These are phyloP conservation scores for Astrocystis sublimbata DNA, from an alignment of 495 filamentous ascomycete genomes.

Conservation along the genomic window DNA sequence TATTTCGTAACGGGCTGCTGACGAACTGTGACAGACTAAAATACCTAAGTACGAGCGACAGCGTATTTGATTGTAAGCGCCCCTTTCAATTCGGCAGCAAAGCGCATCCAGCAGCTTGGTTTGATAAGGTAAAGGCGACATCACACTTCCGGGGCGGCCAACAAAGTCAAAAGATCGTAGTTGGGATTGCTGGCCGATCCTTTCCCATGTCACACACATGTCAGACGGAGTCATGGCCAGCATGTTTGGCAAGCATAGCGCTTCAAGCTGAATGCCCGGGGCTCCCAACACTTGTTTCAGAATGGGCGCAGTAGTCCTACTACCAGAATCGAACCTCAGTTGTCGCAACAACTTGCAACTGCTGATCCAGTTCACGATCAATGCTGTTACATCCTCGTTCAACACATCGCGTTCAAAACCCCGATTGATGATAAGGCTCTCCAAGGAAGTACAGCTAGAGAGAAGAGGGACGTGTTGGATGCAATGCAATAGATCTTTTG, in stretches of 20 bases:
- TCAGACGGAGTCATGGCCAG: neutral
- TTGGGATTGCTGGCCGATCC: conserved; percentile 27
- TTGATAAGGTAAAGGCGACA: conserved; percentile 10
- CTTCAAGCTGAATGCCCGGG: conserved; percentile 29
- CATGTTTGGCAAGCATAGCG: conserved; percentile 27
- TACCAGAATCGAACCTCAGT: conserved; percentile 50
- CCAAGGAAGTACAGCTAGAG: conserved; percentile 52
- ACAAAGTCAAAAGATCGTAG: conserved; percentile 28
- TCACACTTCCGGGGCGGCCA: conserved; percentile 54
- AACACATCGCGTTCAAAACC: conserved; percentile 37
- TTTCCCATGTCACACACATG: conserved; percentile 7
- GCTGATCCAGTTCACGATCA: conserved; percentile 56
- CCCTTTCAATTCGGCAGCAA: too few species aligned
- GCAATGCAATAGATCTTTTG: conserved; percentile 46
- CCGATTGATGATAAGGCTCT: conserved; percentile 50
- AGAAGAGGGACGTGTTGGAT: conserved; percentile 53
- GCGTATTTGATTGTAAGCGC: too few species aligned
- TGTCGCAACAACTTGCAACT: conserved; percentile 55
- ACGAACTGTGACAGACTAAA: too few species aligned
- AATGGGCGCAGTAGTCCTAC: conserved; percentile 54
- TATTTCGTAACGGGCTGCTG: too few species aligned
- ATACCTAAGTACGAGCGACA: too few species aligned
- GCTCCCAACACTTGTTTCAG: conserved; percentile 51
- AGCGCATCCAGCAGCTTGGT: conserved; percentile 54
- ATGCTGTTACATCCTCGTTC: conserved; percentile 51